Conservation (phyloP, 257 asterid genomes). For the Plantago ovata region DNA sequence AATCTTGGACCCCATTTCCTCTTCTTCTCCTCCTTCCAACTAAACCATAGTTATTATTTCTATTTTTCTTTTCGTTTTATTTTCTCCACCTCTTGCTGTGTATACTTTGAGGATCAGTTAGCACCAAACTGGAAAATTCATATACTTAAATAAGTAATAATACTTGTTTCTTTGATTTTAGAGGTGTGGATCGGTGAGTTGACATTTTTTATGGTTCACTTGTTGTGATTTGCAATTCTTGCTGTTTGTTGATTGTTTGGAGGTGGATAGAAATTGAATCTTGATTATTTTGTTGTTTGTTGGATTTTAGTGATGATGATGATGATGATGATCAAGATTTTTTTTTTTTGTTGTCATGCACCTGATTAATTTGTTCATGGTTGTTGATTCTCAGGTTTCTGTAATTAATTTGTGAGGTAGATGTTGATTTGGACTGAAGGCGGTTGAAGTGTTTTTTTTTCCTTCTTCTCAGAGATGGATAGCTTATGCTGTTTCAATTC, state of each 20-base stretch:
- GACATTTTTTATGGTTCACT: constrained; percentile 21
- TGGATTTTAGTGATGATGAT: constrained; percentile 9
- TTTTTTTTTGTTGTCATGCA: constrained; percentile 7
- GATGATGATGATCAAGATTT: constrained; percentile 31
- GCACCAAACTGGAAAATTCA: background rate
- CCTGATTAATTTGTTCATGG: constrained; percentile 43
- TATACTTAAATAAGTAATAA: background rate
- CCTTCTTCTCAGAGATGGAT: constrained; percentile 46
- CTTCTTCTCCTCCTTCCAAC: constrained; percentile 1
- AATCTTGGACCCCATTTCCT: constrained; percentile 11
- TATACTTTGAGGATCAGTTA: constrained; percentile 2
- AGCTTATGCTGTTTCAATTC: constrained; percentile 69
- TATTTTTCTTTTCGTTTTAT: background rate
- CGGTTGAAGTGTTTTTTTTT: constrained; percentile 28
- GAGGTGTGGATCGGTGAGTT: constrained; percentile 62
- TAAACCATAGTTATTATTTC: background rate
- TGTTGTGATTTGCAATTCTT: constrained; percentile 23
- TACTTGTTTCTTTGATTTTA: constrained; percentile 25
- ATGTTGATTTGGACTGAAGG: constrained; percentile 45
- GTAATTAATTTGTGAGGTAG: constrained; percentile 28
- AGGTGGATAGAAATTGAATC: constrained; percentile 24
- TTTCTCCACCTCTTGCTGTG: background rate
- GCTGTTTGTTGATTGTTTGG: constrained; percentile 23
- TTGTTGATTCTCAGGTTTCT: constrained; percentile 26
- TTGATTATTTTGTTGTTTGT: constrained; percentile 23